These are phyloP conservation scores for Glaciozyma antarctica DNA, from an alignment of 768 basidiomycete species.

Conservation along the genomic window DNA sequence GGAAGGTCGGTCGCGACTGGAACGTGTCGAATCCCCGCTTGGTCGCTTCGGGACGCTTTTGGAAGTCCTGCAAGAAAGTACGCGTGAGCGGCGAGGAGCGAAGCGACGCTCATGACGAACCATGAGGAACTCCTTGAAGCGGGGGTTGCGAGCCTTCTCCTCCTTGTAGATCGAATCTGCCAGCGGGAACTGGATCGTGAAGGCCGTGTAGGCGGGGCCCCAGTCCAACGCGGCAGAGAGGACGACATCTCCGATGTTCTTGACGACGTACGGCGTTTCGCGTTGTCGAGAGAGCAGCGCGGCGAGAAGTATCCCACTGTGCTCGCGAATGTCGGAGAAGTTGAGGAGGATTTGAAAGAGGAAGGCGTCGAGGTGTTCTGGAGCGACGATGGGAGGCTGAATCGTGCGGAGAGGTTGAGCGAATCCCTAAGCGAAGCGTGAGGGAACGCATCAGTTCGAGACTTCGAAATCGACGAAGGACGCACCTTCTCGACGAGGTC, in stretches of 20 bases:
- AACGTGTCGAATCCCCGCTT: slow-evolving; percentile 87
- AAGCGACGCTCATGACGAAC: slow-evolving; percentile 43
- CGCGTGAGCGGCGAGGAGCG: background rate
- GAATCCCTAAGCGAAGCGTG: slow-evolving; percentile 52
- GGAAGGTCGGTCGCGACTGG: slow-evolving; percentile 81
- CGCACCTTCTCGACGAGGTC: slow-evolving; percentile 65
- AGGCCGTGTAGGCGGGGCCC: slow-evolving; percentile 71
- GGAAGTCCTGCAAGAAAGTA: slow-evolving; percentile 10
- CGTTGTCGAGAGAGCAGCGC: slow-evolving; percentile 76
- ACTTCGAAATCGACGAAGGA: slow-evolving; percentile 25
- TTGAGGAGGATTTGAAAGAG: slow-evolving; percentile 86
- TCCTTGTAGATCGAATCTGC: slow-evolving; percentile 82
- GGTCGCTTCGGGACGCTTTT: slow-evolving; percentile 15
- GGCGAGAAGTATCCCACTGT: slow-evolving; percentile 71
- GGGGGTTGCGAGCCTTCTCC: slow-evolving; percentile 68
- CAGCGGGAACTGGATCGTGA: slow-evolving; percentile 48
- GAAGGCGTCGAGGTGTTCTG: slow-evolving; percentile 60
- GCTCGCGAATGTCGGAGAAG: slow-evolving; percentile 73
- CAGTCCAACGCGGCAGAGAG: slow-evolving; percentile 79
- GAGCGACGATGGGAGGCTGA: slow-evolving; percentile 62
- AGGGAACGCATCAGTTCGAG: background rate
- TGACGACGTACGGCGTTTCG: slow-evolving; percentile 64
- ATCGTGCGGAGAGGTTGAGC: slow-evolving; percentile 61
- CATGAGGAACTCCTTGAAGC: slow-evolving; percentile 77
- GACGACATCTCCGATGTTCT: slow-evolving; percentile 79